These are phyloP conservation scores for Westerdykella sp. DNA, from an alignment of 2,329 filamentous ascomycete genomes.

Conservation along the genomic window DNA sequence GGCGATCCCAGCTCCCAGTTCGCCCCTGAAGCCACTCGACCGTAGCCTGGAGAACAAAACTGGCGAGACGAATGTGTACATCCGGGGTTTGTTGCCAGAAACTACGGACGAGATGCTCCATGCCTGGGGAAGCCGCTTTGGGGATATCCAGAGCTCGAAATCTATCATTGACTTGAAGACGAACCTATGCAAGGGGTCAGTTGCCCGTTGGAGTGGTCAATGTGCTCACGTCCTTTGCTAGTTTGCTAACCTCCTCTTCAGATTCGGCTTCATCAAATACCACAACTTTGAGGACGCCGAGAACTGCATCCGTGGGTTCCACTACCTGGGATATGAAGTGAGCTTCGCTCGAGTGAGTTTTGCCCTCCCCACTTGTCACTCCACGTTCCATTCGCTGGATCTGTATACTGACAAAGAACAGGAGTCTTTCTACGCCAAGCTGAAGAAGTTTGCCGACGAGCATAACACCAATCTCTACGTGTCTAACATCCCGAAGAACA, in stretches of 20 bases:
- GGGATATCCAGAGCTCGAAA: slow-evolving; percentile 92
- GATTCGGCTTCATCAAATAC: slow-evolving; percentile 97
- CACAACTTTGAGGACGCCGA: slow-evolving; percentile 81
- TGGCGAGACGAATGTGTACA: slow-evolving; percentile 96
- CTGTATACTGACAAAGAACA: slow-evolving; percentile 18
- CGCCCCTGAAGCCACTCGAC: slow-evolving; percentile 82
- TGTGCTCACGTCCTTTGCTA: neutral
- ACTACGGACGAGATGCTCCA: slow-evolving; percentile 88
- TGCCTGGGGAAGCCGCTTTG: slow-evolving; percentile 79
- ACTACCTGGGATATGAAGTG: slow-evolving; percentile 90
- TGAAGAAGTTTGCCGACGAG: slow-evolving; percentile 91
- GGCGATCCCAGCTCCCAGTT: slow-evolving; percentile 83
- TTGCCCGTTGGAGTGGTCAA: slow-evolving; percentile 7
- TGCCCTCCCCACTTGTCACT: neutral
- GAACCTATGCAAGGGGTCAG: slow-evolving; percentile 91
- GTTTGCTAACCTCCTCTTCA: slow-evolving; percentile 36
- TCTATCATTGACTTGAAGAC: slow-evolving; percentile 95
- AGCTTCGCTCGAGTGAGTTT: slow-evolving; percentile 80
- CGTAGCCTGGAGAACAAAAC: slow-evolving; percentile 92
- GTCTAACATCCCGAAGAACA: slow-evolving; percentile 86
- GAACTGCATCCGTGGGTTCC: slow-evolving; percentile 92
- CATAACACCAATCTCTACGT: slow-evolving; percentile 93
- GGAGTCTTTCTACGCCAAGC: slow-evolving; percentile 95
- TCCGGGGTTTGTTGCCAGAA: slow-evolving; percentile 88
- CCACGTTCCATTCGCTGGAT: slow-evolving; percentile 9